Base-by-base conservation (phyloP, 805 yeast species). In the Kluyveromyces lactis region DNA sequence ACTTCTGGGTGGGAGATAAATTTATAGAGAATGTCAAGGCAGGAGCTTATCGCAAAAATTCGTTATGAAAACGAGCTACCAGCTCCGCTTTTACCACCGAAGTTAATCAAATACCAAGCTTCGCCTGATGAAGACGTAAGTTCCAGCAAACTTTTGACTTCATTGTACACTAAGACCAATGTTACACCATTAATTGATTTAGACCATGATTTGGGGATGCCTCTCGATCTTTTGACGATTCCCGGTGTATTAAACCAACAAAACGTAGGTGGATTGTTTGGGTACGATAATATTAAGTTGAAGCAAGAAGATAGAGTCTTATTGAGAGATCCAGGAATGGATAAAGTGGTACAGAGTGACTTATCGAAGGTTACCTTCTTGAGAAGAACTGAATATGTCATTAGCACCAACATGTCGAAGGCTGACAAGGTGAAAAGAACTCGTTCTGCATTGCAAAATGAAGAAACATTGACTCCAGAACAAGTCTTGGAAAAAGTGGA, bases 31-130 rank as follows among this genome's bases (percentile, higher is more conserved):
- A 70, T 72, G 70, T 64, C 71, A 1, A 64, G 79, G 57, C 89
- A 81, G 56, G 89, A 82, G 41, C 83, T 79, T 53, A 77, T 83
- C 41, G 94, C 95, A 33, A 81, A 82, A 50, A 75, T 83, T 39
- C 74, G 95, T 54, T 90, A 87, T 60, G 76, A 76, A 43, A 92
- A 92, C 58, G 83, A 77, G 52, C 69, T 92, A 18, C 98, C 98
- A 4, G 89, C 96, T 2, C 97, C 97, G 8, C 82, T 90, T 18
- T 71, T 92, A 45, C 86, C 95, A 33, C 97, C 98, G 23, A 86
- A 83, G 58, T 71, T 89, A 41, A 61, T 92, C 39, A 73, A 78
- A 36, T 74, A 79, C 48, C 58, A 63, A 27, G 52, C 42, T 4
- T 49, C 46, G 42, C 65, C 61, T 21, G 50, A 69, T 52, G 72